Evolutionary conservation across 106 monocot genomes (phyloP).

Genomic region (Allium cepa): DNA sequence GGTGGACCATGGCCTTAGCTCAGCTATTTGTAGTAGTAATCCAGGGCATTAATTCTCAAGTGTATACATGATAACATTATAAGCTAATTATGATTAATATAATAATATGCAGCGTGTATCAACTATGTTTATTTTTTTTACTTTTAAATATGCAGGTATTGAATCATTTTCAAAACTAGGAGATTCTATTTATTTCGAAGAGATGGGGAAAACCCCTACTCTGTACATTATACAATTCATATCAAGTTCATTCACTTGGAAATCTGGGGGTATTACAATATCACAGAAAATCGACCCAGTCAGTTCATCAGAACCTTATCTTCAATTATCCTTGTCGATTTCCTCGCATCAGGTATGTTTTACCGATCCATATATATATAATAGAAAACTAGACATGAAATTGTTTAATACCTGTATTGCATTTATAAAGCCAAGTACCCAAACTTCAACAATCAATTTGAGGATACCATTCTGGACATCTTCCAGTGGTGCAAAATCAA

Average conservation of each 20-base stretch:
- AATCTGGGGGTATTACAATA: conserved; percentile 36
- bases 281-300: conserved; percentile 35
- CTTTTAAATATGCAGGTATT: conserved; percentile 30
- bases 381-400: background rate
- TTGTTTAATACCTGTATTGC: background rate
- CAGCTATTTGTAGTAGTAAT: background rate
- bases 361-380: background rate
- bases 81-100: background rate
- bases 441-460: conserved; percentile 45
- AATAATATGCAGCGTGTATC: background rate
- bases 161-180: conserved; percentile 87
- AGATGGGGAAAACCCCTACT: conserved; percentile 33
- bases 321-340: conserved; percentile 39
- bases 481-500: conserved; percentile 29
- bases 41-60: background rate
- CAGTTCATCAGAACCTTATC: conserved; percentile 33
- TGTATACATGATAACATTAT: background rate
- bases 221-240: conserved; percentile 77
- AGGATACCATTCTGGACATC: conserved; percentile 73
- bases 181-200: conserved; percentile 90
- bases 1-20: background rate
- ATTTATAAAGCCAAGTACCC: conserved; percentile 17
- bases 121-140: background rate
- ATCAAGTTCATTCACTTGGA: conserved; percentile 70
- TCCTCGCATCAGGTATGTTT: conserved; percentile 40